These are phyloP conservation scores for Datura wrightii DNA, from an alignment of 257 asterid genomes.

Conservation along the genomic window DNA sequence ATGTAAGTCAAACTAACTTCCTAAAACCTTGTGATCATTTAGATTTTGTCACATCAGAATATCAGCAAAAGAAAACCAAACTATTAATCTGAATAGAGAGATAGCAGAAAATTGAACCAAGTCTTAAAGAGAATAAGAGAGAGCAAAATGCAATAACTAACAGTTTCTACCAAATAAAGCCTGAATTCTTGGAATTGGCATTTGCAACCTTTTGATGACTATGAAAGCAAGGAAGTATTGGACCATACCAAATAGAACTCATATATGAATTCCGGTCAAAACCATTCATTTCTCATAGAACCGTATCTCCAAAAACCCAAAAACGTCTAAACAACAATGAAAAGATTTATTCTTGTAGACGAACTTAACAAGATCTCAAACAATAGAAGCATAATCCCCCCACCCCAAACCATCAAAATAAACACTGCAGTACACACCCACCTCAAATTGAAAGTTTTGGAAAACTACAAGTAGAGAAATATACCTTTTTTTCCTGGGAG, in stretches of 20 bases:
- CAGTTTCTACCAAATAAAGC: background rate
- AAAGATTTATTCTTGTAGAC: background rate
- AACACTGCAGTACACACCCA: background rate
- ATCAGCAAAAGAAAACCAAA: background rate
- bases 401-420: background rate
- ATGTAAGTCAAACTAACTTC: background rate
- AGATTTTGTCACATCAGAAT: conserved; percentile 1
- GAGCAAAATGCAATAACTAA: conserved; percentile 14
- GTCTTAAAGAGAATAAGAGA: background rate
- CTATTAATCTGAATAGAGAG: background rate
- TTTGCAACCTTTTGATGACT: background rate
- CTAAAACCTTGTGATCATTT: background rate
- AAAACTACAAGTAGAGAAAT: background rate
- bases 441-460: background rate
- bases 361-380: conserved; percentile 5
- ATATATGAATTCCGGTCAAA: background rate
- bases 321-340: background rate
- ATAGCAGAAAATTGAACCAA: background rate
- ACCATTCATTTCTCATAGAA: background rate
- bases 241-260: background rate
- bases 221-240: background rate
- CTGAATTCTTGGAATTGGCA: background rate
- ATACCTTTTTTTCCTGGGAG: background rate
- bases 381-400: background rate
- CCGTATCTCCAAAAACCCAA: background rate